Percentiles rank a stretch among this genome's conserved stretches.
Evolutionary conservation across 129 eudicot species (phyloP).

Genomic region (Centaurea solstitialis): DNA sequence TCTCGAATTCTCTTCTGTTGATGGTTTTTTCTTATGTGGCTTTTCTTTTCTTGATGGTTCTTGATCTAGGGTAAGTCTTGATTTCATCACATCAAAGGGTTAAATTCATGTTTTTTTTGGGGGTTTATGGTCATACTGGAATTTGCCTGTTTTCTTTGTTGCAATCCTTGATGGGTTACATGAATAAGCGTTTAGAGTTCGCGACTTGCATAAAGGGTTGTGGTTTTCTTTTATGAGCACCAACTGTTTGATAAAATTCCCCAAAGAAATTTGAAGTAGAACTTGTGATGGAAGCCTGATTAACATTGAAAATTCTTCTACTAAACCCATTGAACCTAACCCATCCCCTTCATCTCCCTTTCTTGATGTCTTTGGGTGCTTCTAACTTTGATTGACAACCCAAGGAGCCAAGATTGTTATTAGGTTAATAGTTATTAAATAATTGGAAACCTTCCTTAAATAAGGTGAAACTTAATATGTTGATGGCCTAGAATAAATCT

Average conservation of each 20-base stretch:
- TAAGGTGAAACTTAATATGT: neutral
- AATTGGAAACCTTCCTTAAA: neutral
- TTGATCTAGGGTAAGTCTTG: neutral
- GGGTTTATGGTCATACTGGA: neutral
- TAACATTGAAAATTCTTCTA: neutral
- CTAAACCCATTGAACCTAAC: no score
- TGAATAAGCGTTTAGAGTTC: neutral
- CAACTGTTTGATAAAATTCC: neutral
- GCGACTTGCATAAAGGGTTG: neutral
- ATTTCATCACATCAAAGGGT: neutral
- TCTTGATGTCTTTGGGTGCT: neutral
- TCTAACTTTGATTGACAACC: neutral
- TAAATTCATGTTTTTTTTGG: neutral
- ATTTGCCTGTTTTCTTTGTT: neutral
- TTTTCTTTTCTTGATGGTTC: neutral
- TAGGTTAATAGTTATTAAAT: neutral
- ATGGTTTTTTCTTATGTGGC: neutral
- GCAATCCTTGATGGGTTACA: neutral
- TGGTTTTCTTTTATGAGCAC: neutral
- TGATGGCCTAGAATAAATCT: neutral
- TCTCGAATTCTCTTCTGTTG: neutral
- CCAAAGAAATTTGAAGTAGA: neutral
- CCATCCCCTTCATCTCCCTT: neutral
- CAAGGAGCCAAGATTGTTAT: neutral
- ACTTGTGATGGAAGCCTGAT: neutral